phyloP scores from a whole-genome alignment of 345 rosid genomes.

The Citrus inodora region DNA sequence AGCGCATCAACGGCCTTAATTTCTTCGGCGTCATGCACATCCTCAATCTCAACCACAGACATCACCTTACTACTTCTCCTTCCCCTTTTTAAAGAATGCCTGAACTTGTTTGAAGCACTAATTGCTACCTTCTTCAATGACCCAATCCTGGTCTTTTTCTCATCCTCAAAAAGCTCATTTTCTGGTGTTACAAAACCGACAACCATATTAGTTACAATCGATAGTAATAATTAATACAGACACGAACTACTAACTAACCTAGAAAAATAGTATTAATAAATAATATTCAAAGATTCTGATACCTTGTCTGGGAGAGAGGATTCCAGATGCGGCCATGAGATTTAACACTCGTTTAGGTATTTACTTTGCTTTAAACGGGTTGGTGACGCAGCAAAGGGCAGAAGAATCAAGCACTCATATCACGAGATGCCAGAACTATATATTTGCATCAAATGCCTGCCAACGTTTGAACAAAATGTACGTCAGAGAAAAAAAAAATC shows the following conservation, averaged over 20 bases:
- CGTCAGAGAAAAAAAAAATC: background rate
- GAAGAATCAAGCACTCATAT: slow-evolving; percentile 32
- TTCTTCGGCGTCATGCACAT: slow-evolving; percentile 77
- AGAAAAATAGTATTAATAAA: background rate
- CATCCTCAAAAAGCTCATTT: slow-evolving; percentile 40
- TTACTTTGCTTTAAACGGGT: slow-evolving; percentile 5
- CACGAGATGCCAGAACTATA: slow-evolving; percentile 21
- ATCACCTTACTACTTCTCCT: slow-evolving; percentile 79
- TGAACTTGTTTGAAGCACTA: slow-evolving; percentile 71
- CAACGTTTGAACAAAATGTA: background rate
- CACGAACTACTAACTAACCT: background rate
- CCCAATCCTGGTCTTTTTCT: slow-evolving; percentile 51
- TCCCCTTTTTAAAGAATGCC: slow-evolving; percentile 62
- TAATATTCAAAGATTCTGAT: background rate
- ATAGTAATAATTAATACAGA: background rate
- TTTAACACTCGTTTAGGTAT: slow-evolving; percentile 19
- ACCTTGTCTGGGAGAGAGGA: slow-evolving; percentile 29
- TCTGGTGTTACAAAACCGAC: slow-evolving; percentile 22
- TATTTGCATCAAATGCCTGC: slow-evolving; percentile 23
- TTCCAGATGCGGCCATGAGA: slow-evolving; percentile 35
- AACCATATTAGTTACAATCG: background rate
- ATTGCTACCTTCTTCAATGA: slow-evolving; percentile 66
- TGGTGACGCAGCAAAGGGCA: slow-evolving; percentile 39
- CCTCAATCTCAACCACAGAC: slow-evolving; percentile 57
- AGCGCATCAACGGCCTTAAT: slow-evolving; percentile 71